Percentiles rank a stretch among this genome's conserved stretches.
Evolutionary conservation across 441 rosid species (phyloP).

Genomic region (Geranium incanum): DNA sequence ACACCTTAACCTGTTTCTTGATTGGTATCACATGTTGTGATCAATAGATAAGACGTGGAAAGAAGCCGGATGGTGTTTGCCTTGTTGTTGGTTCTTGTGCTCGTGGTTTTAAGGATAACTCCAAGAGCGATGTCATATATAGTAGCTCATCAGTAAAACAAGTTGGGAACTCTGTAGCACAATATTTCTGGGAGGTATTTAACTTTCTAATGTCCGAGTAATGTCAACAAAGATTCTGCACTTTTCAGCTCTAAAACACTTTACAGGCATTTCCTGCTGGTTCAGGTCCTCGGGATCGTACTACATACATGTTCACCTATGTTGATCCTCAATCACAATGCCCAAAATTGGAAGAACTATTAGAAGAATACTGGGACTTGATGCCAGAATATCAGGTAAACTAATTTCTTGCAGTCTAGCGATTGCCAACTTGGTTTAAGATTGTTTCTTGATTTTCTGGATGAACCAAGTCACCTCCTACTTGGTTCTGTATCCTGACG

Average conservation of each 20-base stretch:
- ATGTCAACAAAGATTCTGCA: conserved; percentile 9
- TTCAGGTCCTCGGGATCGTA: conserved; percentile 79
- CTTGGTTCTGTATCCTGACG: background rate
- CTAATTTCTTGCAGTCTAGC: conserved; percentile 16
- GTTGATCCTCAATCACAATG: conserved; percentile 72
- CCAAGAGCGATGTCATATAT: conserved; percentile 74
- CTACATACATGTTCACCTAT: conserved; percentile 93
- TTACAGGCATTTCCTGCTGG: conserved; percentile 95
- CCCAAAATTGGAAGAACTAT: conserved; percentile 73
- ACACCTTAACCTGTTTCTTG: conserved; percentile 9
- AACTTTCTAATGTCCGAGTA: conserved; percentile 8
- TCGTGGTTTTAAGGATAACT: conserved; percentile 66
- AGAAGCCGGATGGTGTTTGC: conserved; percentile 90
- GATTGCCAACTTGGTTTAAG: background rate
- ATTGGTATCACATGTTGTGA: conserved; percentile 18
- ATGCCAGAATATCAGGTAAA: conserved; percentile 89
- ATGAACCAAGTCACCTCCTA: background rate
- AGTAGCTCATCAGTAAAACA: conserved; percentile 66
- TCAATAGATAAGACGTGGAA: conserved; percentile 66
- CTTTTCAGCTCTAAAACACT: conserved; percentile 18
- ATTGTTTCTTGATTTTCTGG: background rate
- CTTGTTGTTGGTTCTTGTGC: conserved; percentile 97
- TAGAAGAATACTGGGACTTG: conserved; percentile 84
- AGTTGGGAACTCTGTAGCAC: conserved; percentile 60
- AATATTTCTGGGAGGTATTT: conserved; percentile 90